Evolutionary conservation across 148 eudicot genomes (phyloP).

Genomic region (Camellia granthamiana): DNA sequence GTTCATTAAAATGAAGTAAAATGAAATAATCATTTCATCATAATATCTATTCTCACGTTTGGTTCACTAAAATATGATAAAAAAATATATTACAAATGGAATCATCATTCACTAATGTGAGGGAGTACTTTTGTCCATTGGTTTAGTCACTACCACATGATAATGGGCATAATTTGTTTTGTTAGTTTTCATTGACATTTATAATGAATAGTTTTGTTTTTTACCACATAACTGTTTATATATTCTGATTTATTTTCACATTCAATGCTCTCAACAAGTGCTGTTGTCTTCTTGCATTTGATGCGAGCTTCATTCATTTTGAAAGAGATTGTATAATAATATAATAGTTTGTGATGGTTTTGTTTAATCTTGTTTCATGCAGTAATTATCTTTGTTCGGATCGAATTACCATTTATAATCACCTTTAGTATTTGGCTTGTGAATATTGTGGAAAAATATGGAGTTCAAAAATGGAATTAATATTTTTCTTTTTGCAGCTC

Average conservation of each 20-base stretch:
- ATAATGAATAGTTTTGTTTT: background rate
- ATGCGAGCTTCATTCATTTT: background rate
- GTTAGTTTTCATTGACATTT: background rate
- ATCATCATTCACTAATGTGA: too few relatives aligned
- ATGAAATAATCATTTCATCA: too few relatives aligned
- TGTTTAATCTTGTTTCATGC: background rate
- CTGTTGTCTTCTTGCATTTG: background rate
- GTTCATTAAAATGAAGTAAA: too few relatives aligned
- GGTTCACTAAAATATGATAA: too few relatives aligned
- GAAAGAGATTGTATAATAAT: background rate
- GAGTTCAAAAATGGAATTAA: background rate
- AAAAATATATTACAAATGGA: too few relatives aligned
- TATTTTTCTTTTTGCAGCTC: constrained; percentile 40
- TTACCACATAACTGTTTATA: background rate
- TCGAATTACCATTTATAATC: background rate
- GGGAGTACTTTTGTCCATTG: background rate
- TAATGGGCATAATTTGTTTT: background rate
- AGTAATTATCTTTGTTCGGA: background rate
- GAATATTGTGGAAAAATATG: background rate
- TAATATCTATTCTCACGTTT: too few relatives aligned
- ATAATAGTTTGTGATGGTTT: background rate
- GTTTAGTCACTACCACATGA: background rate
- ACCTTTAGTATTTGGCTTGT: background rate
- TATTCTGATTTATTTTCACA: background rate
- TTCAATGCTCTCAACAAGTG: background rate